phyloP scores from a whole-genome alignment of 1,139 yeast species.

The Hemisphaericaspora xylanilytica region DNA sequence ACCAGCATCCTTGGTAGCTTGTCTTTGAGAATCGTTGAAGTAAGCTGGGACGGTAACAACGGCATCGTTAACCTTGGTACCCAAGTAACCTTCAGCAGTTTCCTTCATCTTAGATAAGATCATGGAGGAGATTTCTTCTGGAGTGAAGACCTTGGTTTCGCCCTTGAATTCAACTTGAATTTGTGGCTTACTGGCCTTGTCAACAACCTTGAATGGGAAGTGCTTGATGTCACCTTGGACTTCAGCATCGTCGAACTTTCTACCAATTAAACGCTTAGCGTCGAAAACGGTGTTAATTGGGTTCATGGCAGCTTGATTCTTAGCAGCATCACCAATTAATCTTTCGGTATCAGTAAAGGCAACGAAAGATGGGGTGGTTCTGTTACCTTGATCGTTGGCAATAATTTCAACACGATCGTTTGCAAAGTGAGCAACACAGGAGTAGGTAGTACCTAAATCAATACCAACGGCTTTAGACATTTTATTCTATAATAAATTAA shows the following conservation, averaged over 20 bases:
- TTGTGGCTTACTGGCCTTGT: conserved; percentile 82
- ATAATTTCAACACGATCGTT: conserved; percentile 69
- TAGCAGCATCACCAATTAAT: conserved; percentile 98
- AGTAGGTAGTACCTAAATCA: conserved; percentile 83
- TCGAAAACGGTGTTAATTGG: conserved; percentile 95
- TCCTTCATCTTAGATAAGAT: conserved; percentile 69
- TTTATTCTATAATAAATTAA: conserved; percentile 3
- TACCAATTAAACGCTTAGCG: conserved; percentile 83
- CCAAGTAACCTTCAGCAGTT: conserved; percentile 47
- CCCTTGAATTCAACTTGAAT: conserved; percentile 93
- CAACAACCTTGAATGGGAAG: conserved; percentile 47
- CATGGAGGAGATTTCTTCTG: conserved; percentile 97
- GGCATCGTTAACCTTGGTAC: conserved; percentile 43
- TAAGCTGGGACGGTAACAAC: conserved; percentile 53
- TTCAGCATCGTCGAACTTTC: conserved; percentile 43
- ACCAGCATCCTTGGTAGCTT: conserved; percentile 52
- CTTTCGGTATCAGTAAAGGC: conserved; percentile 97
- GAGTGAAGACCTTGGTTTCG: conserved; percentile 92
- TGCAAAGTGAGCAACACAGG: conserved; percentile 81
- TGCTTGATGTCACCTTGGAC: conserved; percentile 44
- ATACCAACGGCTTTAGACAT: conserved; percentile 77
- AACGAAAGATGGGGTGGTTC: conserved; percentile 95
- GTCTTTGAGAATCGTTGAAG: conserved; percentile 51
- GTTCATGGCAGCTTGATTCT: conserved; percentile 98
- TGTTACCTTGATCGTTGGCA: conserved; percentile 54